phyloP scores from a whole-genome alignment of 2,329 filamentous ascomycete genomes.

The Phyllosticta paracitricarpa region DNA sequence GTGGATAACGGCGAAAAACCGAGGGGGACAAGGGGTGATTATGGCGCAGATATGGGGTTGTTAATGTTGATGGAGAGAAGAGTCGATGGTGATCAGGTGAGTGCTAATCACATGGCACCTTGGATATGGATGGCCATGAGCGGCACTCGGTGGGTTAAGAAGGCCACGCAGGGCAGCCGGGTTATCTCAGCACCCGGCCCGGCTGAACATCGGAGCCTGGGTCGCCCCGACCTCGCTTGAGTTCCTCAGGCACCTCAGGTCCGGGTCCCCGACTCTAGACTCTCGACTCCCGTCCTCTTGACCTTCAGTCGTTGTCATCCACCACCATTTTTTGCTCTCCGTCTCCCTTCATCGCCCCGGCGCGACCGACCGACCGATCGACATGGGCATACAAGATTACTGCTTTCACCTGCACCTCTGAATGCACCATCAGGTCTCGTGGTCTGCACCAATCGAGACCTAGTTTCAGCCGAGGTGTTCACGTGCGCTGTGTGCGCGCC shows the following conservation, averaged over 20 bases:
- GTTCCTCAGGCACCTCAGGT: no score
- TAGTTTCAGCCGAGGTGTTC: constrained; percentile 6
- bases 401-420: constrained; percentile 7
- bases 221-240: neutral
- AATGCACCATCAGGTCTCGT: constrained; percentile 10
- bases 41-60: neutral
- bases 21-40: neutral
- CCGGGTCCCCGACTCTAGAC: no score
- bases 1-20: neutral
- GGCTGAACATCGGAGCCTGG: neutral
- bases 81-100: neutral
- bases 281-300: no score
- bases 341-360: no score
- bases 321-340: no score
- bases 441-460: constrained; percentile 5
- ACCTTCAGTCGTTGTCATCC: no score
- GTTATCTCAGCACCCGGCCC: neutral
- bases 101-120: neutral
- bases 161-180: neutral
- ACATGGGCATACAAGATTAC: neutral
- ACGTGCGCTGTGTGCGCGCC: constrained; percentile 5
- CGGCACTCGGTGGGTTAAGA: neutral
- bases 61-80: neutral
- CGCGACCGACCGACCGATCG: neutral
- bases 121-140: neutral